A percentile compares a stretch with the other conserved stretches of the same genome.
phyloP scores from a whole-genome alignment of 768 basidiomycete genomes.

The Chalciporus sphaerocephalus region DNA sequence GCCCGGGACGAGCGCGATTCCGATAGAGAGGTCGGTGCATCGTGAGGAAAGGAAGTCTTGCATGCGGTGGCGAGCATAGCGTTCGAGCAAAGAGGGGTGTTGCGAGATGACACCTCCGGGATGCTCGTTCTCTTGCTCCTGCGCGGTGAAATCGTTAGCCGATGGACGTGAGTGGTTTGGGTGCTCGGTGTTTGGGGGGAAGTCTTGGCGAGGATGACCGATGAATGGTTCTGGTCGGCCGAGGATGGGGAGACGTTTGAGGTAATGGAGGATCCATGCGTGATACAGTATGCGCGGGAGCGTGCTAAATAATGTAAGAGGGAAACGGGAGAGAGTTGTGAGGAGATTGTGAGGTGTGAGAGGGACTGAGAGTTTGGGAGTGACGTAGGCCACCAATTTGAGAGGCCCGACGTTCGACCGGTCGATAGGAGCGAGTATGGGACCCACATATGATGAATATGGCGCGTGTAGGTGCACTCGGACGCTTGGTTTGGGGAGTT shows the following conservation, averaged over 20 bases:
- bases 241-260: slow-evolving; percentile 51
- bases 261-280: slow-evolving; percentile 59
- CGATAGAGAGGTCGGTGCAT: slow-evolving; percentile 31
- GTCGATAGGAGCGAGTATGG: background rate
- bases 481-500: slow-evolving; percentile 32
- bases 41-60: slow-evolving; percentile 27
- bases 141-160: background rate
- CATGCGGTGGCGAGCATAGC: slow-evolving; percentile 31
- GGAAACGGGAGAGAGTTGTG: slow-evolving; percentile 37
- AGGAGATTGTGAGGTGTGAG: slow-evolving; percentile 38
- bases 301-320: slow-evolving; percentile 51
- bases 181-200: background rate
- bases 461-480: slow-evolving; percentile 39
- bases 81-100: slow-evolving; percentile 30
- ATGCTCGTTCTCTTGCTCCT: background rate
- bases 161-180: background rate
- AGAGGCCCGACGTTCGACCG: slow-evolving; percentile 10
- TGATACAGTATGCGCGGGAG: slow-evolving; percentile 59
- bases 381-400: slow-evolving; percentile 39
- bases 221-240: slow-evolving; percentile 53
- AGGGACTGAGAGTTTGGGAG: slow-evolving; percentile 30
- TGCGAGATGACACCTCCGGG: slow-evolving; percentile 38
- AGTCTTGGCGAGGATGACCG: slow-evolving; percentile 11
- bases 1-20: slow-evolving; percentile 39
- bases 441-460: background rate